Base-by-base conservation (phyloP, 2,329 filamentous ascomycete genomes). In the Neonectria hederae region DNA sequence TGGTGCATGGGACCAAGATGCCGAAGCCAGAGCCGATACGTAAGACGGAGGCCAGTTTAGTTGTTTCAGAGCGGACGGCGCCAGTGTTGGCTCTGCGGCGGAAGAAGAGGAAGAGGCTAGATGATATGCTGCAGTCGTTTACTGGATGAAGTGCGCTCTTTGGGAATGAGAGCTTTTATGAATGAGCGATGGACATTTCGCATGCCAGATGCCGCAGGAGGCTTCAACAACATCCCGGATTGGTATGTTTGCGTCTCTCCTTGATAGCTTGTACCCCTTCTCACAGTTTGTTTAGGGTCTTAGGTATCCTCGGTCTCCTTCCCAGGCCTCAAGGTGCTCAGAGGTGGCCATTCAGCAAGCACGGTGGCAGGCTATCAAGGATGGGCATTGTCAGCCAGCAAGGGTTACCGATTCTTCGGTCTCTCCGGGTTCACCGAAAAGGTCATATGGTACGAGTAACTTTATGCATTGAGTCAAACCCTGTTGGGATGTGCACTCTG, bases 41-140 rank as follows among this genome's bases (percentile, higher is more conserved):
- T 21, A 70, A 63, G 55, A 63, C 56, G n/a, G 65, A 46, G 32
- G 26, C 63, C 14, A 72, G 46, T 13, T 8, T 65, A 30, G 65
- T 53, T 1, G 61, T 59, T 14, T 67, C 66, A 22, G 67, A 70
- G 57, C 64, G 56, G 17, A 54, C 61, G 7, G 71, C 67, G n/a
- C 69, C 69, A 11, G 42, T 65, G 24, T 48, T 70, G 10, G 68
- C 66, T 6, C 38, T 76, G 24, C 73, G 75, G 17, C 73, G 69
- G 24, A 70, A 71, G 28, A 81, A 81, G 69, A 74, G 76, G 59
- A 76, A 71, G 60, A 71, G 75, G 4, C 61, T 81, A 21, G 75
- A 75, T 22, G 78, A 80, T 48, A 66, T 81, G 30, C 62, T 80
- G 42, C 69, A 76, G 22, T 75, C 71, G 13, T 69, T 78, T 48